A percentile compares a stretch with the other conserved stretches of the same genome.
Conservation (phyloP, 2,329 filamentous ascomycete species). For the Podosphaera fusca region DNA sequence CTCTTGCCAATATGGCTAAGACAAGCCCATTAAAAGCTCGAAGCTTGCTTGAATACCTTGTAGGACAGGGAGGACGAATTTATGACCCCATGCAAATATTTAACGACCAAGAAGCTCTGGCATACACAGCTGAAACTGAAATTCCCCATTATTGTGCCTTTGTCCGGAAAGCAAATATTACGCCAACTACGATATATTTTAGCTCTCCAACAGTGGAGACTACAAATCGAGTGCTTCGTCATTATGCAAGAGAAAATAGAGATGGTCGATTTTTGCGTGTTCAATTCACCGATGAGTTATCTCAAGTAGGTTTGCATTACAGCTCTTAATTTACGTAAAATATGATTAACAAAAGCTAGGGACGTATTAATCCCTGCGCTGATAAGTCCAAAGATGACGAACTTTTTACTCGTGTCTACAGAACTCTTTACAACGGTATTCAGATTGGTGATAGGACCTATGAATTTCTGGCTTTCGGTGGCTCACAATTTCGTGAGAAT, state of each 20-base stretch:
- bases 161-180: constrained; percentile 56
- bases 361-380: constrained; percentile 32
- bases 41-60: constrained; percentile 50
- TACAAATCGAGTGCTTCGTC: constrained; percentile 66
- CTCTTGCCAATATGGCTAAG: constrained; percentile 28
- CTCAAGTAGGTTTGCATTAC: constrained; percentile 7
- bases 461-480: constrained; percentile 82
- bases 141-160: constrained; percentile 52
- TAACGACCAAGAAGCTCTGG: constrained; percentile 24
- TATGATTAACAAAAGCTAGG: constrained; percentile 19
- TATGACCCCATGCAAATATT: constrained; percentile 57
- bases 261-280: constrained; percentile 70
- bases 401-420: constrained; percentile 50
- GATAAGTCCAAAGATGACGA: constrained; percentile 35
- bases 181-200: constrained; percentile 63
- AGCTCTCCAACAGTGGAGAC: constrained; percentile 60
- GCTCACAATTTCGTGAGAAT: constrained; percentile 81
- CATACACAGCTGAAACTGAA: constrained; percentile 23
- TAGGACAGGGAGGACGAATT: constrained; percentile 35
- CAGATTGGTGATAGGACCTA: constrained; percentile 60
- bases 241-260: constrained; percentile 32
- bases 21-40: constrained; percentile 26
- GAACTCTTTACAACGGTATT: constrained; percentile 56
- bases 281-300: constrained; percentile 66
- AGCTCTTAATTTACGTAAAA: not conserved